Evolutionary conservation across 345 rosid species (phyloP).

Genomic region (Bruguiera sexangula): DNA sequence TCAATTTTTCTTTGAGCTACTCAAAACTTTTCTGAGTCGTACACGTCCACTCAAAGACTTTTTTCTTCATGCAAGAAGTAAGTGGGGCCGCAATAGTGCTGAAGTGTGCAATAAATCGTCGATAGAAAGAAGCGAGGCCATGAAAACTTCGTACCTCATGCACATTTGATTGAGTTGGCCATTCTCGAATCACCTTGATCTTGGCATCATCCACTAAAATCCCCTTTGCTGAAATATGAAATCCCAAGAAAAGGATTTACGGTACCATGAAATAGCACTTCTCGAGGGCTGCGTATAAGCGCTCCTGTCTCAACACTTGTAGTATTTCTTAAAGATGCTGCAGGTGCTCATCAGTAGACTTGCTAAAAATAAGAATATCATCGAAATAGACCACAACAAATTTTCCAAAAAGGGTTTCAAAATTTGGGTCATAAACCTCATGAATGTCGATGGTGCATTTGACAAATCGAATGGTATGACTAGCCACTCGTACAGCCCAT

Average conservation of each 20-base stretch:
- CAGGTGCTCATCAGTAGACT: neutral
- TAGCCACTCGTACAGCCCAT: too few relatives aligned
- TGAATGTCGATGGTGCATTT: neutral
- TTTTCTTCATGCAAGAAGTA: neutral
- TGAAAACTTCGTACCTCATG: neutral
- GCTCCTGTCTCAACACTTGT: neutral
- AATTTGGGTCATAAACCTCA: neutral
- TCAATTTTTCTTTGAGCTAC: neutral
- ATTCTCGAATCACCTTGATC: neutral
- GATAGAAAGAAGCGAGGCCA: conserved; percentile 2
- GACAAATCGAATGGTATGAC: neutral
- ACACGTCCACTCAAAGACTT: neutral
- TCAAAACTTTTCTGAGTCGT: neutral
- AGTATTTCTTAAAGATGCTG: neutral
- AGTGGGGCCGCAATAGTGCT: conserved; percentile 1
- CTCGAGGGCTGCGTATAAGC: neutral
- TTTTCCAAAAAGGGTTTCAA: neutral
- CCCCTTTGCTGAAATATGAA: neutral
- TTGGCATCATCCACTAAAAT: neutral
- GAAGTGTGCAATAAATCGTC: neutral
- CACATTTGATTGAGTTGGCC: neutral
- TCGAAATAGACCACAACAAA: neutral
- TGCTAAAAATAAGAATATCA: neutral
- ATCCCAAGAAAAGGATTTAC: neutral
- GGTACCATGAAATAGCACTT: neutral